Conservation (phyloP, 805 yeast species). For the Metschnikowia henanensis region DNA sequence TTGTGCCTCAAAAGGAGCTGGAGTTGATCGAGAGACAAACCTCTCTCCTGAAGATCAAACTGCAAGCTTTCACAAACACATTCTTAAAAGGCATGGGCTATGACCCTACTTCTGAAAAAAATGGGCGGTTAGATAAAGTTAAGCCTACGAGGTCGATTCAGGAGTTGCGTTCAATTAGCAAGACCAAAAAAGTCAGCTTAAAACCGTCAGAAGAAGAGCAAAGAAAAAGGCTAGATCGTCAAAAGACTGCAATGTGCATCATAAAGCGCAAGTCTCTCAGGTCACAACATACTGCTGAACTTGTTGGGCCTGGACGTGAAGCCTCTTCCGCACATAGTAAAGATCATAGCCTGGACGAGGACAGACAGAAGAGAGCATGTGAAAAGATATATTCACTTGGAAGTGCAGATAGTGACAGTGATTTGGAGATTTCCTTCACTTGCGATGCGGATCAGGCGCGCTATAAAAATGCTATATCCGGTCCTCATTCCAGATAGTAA, state of each 20-base stretch:
- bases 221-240: constrained; percentile 21
- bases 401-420: constrained; percentile 23
- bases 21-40: constrained; percentile 16
- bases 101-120: constrained; percentile 43
- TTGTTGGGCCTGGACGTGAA: constrained; percentile 3
- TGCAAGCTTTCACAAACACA: constrained; percentile 40
- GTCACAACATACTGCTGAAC: neutral
- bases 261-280: neutral
- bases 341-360: constrained; percentile 1
- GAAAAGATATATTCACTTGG: constrained; percentile 2
- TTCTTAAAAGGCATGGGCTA: constrained; percentile 47
- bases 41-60: constrained; percentile 14
- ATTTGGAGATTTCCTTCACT: constrained; percentile 33
- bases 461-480: constrained; percentile 16
- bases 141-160: constrained; percentile 13
- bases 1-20: constrained; percentile 20
- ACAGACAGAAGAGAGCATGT: constrained; percentile 3
- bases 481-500: neutral
- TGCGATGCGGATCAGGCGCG: constrained; percentile 22
- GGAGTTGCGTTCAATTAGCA: constrained; percentile 17
- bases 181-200: constrained; percentile 15
- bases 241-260: constrained; percentile 23
- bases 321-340: neutral
- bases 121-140: constrained; percentile 3
- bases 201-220: constrained; percentile 19